Base-by-base conservation (phyloP, 2,329 filamentous ascomycete species). In the Sordariomycetes sp. region DNA sequence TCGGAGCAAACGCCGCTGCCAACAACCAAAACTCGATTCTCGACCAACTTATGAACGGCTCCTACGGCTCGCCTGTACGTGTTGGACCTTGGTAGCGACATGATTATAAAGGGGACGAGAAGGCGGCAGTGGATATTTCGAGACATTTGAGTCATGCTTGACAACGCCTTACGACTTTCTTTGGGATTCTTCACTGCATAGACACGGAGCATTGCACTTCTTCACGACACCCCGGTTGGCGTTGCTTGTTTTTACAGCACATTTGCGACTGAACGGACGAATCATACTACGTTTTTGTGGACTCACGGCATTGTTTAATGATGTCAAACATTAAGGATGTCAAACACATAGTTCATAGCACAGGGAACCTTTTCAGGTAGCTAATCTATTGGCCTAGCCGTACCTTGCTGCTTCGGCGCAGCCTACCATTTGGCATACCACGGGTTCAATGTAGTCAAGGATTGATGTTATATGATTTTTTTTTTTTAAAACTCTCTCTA, bases 21-120 rank as follows among this genome's bases (percentile, higher is more conserved):
- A 51, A 59, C 16, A 69, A 75, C 26, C 61, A 66, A 28, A 64
- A 63, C 44, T 80, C 75, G 9, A 76, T 80, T 30, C 60, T 77
- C 20, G 73, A 75, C 48, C 74, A 80, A 51, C 59, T 81, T 20
- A 64, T 80, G 45, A 74, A 69, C 39, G 74, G 74, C 29, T 66
- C 68, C 4, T 80, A 75, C 41, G 69, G 72, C 21, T 61, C 73
- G 18, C 66, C 75, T 8, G 75, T 81, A 18, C 63, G 68, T 33
- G 75, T 80, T 38, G 76, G 76, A n/a, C 71, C 70, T 11, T 79
- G 69, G 69, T 78, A 70, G 42, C 27, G 12, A n/a, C 15, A 18
- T 18, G 15, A 10, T 4, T 12, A 12, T n/a, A 30, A 10, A 21
- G 10, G 15, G 6, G 14, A 11, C 14, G n/a, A 27, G 17, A 34